Evolutionary conservation across 2,329 filamentous ascomycete genomes (phyloP), one percentile per base, ranked within the genome.

Genomic region (Hypoxylon sp.): DNA sequence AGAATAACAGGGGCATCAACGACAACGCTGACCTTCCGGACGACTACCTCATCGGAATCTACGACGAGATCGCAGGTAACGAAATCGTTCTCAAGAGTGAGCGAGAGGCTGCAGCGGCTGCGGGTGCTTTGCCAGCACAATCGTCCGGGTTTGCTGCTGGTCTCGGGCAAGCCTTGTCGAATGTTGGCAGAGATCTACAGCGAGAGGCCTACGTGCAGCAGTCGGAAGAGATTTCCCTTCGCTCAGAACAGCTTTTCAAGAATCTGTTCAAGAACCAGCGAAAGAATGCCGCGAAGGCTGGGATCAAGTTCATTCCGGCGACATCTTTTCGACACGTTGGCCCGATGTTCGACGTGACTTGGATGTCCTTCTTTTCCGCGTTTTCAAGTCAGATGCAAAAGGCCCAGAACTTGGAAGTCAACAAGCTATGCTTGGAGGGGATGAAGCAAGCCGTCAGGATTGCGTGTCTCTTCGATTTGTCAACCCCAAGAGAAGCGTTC

Each of bases 281-380:
- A 46, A 88, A 87, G 69, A 95, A 91, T 58, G 87, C 91, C 1
- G 79, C 89, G 37, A 89, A 89, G 65, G 73, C 83, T 72, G 77
- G 87, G 74, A 68, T 88, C 81, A 76, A 87, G 79, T 99, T 95
- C 74, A 96, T 99, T 51, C 90, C 92, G 1, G 95, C 95, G 3
- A 95, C 92, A 1, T 98, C 93, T 0, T 93, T 92, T 73, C 94
- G 92, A 68, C 95, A 99, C 73, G 90, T 97, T 46, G 95, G 95
- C 0, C 92, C 95, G 0, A 99, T 99, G 95, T 98, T 99, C 71
- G 93, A 97, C 69, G 92, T 97, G 20, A 96, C 92, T 0, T 99
- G 95, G 95, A 99, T 98, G 94, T 97, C 94, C 8, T 96, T 97
- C 74, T 89, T 99, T 70, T 98, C 94, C 4, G 93, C 93, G 0